A percentile compares a stretch with the other conserved stretches of the same genome.
phyloP scores from a whole-genome alignment of 768 basidiomycete species.

The Boletales sp. region DNA sequence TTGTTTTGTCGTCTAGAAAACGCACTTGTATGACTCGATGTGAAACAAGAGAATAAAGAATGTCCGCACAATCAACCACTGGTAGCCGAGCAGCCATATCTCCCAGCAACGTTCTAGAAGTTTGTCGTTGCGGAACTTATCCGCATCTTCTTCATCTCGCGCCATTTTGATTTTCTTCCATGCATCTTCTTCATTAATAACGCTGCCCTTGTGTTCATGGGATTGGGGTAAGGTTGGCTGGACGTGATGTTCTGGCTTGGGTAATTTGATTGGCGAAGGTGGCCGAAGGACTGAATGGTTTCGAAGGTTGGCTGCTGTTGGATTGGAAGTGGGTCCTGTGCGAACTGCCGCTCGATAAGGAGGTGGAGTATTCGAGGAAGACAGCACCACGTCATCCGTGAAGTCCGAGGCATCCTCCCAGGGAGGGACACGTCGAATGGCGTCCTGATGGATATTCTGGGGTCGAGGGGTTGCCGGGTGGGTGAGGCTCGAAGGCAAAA shows the following conservation, averaged over 20 bases:
- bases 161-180: conserved; percentile 75
- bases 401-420: conserved; percentile 41
- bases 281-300: conserved; percentile 12
- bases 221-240: conserved; percentile 17
- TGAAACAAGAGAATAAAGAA: conserved; percentile 11
- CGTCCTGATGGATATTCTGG: conserved; percentile 10
- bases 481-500: conserved; percentile 27
- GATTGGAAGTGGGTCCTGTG: conserved; percentile 17
- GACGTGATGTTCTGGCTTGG: conserved; percentile 18
- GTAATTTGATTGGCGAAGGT: conserved; percentile 31
- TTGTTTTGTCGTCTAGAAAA: conserved; percentile 58
- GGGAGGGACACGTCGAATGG: conserved; percentile 8
- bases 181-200: conserved; percentile 67
- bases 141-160: conserved; percentile 69
- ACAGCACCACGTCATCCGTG: conserved; percentile 29
- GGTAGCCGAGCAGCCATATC: conserved; percentile 66
- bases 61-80: conserved; percentile 69
- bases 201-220: conserved; percentile 44
- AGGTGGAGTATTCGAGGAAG: conserved; percentile 43
- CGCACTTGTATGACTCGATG: conserved; percentile 8
- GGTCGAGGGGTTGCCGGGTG: conserved; percentile 30
- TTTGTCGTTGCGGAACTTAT: conserved; percentile 58
- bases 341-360: conserved; percentile 46
- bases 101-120: conserved; percentile 71
- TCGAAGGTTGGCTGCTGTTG: conserved; percentile 11